phyloP scores from a whole-genome alignment of 2,329 filamentous ascomycete genomes.

The Furcasterigmium furcatum region DNA sequence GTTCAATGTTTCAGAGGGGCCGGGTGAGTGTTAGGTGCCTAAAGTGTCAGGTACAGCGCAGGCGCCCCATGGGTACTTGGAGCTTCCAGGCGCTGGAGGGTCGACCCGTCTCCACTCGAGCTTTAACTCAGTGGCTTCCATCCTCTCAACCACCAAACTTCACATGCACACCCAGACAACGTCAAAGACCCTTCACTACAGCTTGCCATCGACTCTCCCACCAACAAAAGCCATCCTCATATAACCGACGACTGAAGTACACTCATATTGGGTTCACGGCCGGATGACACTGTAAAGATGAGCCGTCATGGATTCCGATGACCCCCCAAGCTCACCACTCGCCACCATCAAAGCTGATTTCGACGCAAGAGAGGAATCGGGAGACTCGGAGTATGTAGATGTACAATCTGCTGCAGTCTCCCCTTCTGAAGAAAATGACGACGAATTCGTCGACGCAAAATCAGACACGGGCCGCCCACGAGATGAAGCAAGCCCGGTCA shows the following conservation, averaged over 20 bases:
- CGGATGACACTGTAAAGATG: not conserved
- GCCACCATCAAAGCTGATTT: not conserved
- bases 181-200: no score
- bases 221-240: not conserved
- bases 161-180: no score
- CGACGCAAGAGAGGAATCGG: not conserved
- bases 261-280: not conserved
- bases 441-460: not conserved
- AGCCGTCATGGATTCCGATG: not conserved
- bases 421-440: not conserved
- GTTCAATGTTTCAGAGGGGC: no score
- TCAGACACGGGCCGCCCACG: conserved; percentile 1
- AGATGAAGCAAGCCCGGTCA: conserved; percentile 14
- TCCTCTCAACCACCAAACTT: no score
- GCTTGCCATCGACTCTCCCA: no score
- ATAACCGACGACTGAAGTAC: not conserved
- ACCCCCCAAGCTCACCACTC: not conserved
- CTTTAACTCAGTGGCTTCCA: no score
- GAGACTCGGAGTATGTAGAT: not conserved
- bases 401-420: not conserved
- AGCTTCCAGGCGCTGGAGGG: no score
- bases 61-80: no score
- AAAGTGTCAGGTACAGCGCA: no score
- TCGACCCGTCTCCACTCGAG: no score
- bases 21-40: no score